Percentiles rank a stretch among this genome's conserved stretches.
These are phyloP conservation scores for Stylosanthes scabra DNA, from an alignment of 331 rosid species.

Conservation along the genomic window DNA sequence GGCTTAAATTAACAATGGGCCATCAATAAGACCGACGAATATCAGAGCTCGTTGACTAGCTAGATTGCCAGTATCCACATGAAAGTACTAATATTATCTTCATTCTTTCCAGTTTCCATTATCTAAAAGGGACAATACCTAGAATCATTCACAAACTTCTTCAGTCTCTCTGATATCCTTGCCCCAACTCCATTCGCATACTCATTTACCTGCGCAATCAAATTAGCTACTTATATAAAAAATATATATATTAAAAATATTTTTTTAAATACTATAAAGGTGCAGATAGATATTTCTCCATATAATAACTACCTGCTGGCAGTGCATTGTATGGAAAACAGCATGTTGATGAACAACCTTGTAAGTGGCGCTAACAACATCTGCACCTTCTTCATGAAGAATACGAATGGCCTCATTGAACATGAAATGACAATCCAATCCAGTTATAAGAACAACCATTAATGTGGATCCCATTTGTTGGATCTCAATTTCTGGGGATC, in stretches of 20 bases:
- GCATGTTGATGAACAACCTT: constrained; percentile 45
- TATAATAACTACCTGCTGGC: no score
- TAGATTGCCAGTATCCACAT: background rate
- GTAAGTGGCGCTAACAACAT: constrained; percentile 65
- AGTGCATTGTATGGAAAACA: constrained; percentile 68
- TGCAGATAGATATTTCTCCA: no score
- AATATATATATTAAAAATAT: no score
- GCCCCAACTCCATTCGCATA: constrained; percentile 44
- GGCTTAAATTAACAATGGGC: background rate
- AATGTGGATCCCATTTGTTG: constrained; percentile 56
- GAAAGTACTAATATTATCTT: background rate
- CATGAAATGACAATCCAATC: constrained; percentile 58
- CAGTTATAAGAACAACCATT: constrained; percentile 58
- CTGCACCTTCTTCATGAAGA: constrained; percentile 68
- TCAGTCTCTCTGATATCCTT: constrained; percentile 57
- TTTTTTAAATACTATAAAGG: no score
- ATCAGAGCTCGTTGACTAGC: background rate
- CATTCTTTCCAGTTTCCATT: background rate
- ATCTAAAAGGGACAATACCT: constrained; percentile 15
- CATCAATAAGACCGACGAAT: background rate
- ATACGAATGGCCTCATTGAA: constrained; percentile 62
- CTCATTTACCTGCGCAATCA: constrained; percentile 51
- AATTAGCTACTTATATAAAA: no score
- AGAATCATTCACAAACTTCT: constrained; percentile 45
- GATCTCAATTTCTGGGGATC: constrained; percentile 62